Percentiles rank a stretch among this genome's conserved stretches.
phyloP scores from a whole-genome alignment of 2,329 filamentous ascomycete species.

The Fusarium neocosmosporiellum region DNA sequence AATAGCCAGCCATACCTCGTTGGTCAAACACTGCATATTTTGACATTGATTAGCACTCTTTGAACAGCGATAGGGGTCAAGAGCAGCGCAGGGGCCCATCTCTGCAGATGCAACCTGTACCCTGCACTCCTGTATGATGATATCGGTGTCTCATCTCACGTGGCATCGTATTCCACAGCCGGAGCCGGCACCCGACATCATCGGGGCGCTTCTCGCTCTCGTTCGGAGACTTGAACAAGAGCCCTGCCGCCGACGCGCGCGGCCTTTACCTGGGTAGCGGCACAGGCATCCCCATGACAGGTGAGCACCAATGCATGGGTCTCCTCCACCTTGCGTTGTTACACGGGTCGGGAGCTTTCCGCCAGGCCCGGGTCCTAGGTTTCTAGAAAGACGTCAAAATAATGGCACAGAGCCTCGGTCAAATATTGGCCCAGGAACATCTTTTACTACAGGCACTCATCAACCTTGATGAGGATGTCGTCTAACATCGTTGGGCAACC shows the following conservation, averaged over 20 bases:
- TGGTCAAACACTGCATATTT: slow-evolving; percentile 37
- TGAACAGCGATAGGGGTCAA: slow-evolving; percentile 13
- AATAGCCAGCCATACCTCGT: slow-evolving; percentile 24
- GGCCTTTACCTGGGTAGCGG: background rate
- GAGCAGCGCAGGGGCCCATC: slow-evolving; percentile 10
- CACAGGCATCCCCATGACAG: slow-evolving; percentile 26
- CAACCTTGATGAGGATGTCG: background rate
- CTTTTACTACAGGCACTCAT: background rate
- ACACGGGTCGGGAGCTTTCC: slow-evolving; percentile 25
- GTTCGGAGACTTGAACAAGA: background rate
- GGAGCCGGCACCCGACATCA: slow-evolving; percentile 14
- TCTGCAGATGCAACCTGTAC: slow-evolving; percentile 27
- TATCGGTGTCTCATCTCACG: slow-evolving; percentile 32
- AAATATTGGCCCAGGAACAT: slow-evolving; percentile 3
- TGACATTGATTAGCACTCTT: slow-evolving; percentile 19
- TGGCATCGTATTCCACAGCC: slow-evolving; percentile 11
- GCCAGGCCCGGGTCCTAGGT: slow-evolving; percentile 13
- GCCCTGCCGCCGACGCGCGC: slow-evolving; percentile 4
- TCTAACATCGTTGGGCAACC: background rate
- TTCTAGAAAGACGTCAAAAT: slow-evolving; percentile 26
- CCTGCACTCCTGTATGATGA: slow-evolving; percentile 30
- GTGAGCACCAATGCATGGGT: slow-evolving; percentile 18
- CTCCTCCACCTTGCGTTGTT: slow-evolving; percentile 16
- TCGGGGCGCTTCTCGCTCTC: slow-evolving; percentile 3
- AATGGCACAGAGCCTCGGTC: background rate